Evolutionary conservation across 345 rosid species (phyloP).

Genomic region (Schrenkiella parvula): DNA sequence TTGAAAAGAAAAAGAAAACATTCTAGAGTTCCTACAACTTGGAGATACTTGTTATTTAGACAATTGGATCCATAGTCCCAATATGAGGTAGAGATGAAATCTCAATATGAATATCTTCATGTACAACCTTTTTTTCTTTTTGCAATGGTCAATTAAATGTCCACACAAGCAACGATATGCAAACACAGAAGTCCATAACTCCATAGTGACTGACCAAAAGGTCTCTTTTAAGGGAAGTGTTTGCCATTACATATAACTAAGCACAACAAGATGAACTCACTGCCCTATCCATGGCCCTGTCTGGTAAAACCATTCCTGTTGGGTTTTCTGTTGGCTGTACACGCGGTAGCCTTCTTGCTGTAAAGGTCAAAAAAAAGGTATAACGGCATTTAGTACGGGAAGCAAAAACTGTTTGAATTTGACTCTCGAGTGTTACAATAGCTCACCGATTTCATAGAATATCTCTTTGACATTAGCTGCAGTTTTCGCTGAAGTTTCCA

Average conservation of each 20-base stretch:
- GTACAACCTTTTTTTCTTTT: neutral
- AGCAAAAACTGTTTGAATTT: neutral
- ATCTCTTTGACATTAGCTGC: constrained; percentile 85
- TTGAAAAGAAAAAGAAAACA: neutral
- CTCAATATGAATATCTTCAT: constrained; percentile 1
- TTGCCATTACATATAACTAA: constrained; percentile 36
- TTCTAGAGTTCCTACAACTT: neutral
- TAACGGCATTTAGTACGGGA: neutral
- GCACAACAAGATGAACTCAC: constrained; percentile 77
- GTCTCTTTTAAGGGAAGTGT: neutral
- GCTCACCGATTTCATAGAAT: constrained; percentile 81
- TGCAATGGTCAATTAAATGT: neutral
- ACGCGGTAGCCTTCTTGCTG: constrained; percentile 84
- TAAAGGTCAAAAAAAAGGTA: neutral
- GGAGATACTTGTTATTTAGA: neutral
- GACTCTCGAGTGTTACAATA: neutral
- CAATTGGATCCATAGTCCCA: neutral
- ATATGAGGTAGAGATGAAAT: neutral
- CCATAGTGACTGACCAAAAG: constrained; percentile 13
- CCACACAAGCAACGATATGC: constrained; percentile 3
- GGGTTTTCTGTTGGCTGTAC: constrained; percentile 85
- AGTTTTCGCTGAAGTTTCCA: constrained; percentile 98
- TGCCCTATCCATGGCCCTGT: constrained; percentile 65
- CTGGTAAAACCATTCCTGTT: constrained; percentile 85
- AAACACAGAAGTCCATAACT: constrained; percentile 13